phyloP scores from a whole-genome alignment of 139 green algal species.

The Micractinium conductrix region DNA sequence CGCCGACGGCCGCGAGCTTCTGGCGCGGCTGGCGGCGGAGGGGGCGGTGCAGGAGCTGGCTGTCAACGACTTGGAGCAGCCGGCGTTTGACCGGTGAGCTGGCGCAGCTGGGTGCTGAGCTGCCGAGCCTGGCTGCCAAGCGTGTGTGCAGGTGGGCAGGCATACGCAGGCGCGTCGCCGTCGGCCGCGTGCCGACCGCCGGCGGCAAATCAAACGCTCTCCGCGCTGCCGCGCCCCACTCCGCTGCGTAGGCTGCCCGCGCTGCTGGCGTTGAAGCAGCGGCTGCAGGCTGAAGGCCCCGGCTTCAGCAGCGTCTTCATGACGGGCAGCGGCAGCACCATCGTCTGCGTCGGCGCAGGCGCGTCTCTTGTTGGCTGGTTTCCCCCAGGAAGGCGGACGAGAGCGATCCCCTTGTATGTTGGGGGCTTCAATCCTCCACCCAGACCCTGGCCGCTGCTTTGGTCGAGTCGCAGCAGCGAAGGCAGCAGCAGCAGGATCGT shows the following conservation, averaged over 20 bases:
- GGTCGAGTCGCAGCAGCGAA: background rate
- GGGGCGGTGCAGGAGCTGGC: conserved; percentile 61
- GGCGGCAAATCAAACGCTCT: too few relatives aligned
- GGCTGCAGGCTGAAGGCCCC: conserved; percentile 57
- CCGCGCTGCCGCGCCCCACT: too few relatives aligned
- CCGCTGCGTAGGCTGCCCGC: conserved; percentile 81
- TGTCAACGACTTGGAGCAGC: conserved; percentile 95
- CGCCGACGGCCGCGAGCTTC: conserved; percentile 83
- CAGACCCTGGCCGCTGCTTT: too few relatives aligned
- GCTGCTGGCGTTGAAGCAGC: conserved; percentile 83
- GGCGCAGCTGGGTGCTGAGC: background rate
- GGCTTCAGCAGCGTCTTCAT: conserved; percentile 93
- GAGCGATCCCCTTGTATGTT: too few relatives aligned
- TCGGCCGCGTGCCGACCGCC: too few relatives aligned
- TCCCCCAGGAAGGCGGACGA: too few relatives aligned
- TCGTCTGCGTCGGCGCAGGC: conserved; percentile 82
- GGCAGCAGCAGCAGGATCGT: background rate
- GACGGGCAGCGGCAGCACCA: conserved; percentile 93
- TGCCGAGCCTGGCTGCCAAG: background rate
- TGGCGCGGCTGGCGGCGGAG: conserved; percentile 57
- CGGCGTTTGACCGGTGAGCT: conserved; percentile 85
- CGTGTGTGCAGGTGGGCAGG: background rate
- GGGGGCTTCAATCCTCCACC: too few relatives aligned
- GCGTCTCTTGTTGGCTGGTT: background rate
- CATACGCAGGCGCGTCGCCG: too few relatives aligned